Evolutionary conservation across 345 rosid species (phyloP), one percentile per base, ranked within the genome.

Genomic region (Trapa incisa): DNA sequence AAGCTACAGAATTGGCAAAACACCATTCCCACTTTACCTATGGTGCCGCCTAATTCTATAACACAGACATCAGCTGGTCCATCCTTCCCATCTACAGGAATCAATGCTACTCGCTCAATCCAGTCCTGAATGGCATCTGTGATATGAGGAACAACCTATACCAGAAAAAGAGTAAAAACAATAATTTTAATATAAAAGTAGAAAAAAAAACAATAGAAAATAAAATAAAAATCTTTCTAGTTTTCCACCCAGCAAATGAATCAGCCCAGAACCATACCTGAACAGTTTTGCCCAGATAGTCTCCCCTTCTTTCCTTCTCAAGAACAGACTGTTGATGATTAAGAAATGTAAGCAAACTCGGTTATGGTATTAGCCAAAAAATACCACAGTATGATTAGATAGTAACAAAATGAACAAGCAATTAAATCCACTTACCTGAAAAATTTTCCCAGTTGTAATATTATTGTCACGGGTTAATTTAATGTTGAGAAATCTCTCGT

Each of bases 1-100:
- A 35, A 9, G 6, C 37, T 11, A 58, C 32, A 11, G 35, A 32
- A 58, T 6, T 73, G 35, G 64, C 48, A 65, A 65, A 71, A 67
- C 68, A 8, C 42, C 60, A 64, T 67, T 17, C 37, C 42, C 47
- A 22, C 66, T 61, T 65, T 83, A 90, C 98, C 99, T 74, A 91
- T 89, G 3, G 99, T 94, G 77, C 99, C 99, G 63, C 99, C 99
- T 73, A 94, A 81, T 82, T 94, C 99, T 47, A 94, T 94, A 70
- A 94, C 96, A 80, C 99, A 91, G 71, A 94, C 96, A 85, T 94
- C 99, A 47, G 97, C 86, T 47, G 96, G 89, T 61, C 87, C 91
- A 14, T 85, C 85, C 74, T 84, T 68, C 68, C 96, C 99, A 68
- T 91, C 97, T 0, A 94, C 99, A 1, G 97, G 95, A 67, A 94